Evolutionary conservation across 2,329 filamentous ascomycete species (phyloP).

Genomic region (Tolypocladium amazonense): DNA sequence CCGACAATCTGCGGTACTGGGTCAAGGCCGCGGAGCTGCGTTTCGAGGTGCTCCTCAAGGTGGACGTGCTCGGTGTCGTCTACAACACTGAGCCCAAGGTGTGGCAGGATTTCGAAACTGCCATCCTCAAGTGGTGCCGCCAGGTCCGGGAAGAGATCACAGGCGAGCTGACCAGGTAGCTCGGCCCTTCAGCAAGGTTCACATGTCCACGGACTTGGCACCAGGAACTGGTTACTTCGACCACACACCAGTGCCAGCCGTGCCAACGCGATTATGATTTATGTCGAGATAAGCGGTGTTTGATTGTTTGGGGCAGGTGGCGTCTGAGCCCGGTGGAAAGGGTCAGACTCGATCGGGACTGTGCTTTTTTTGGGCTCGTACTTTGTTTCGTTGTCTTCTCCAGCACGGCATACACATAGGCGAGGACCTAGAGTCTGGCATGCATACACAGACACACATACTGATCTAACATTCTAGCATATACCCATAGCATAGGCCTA

Average conservation of each 20-base stretch:
- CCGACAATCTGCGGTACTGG: constrained; percentile 94
- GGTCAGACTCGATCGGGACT: not conserved
- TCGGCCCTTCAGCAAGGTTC: not conserved
- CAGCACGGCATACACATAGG: not conserved
- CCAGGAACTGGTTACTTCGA: constrained; percentile 81
- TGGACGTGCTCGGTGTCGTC: constrained; percentile 81
- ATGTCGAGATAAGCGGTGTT: constrained; percentile 4
- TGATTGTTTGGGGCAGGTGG: not conserved
- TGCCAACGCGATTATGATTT: constrained; percentile 2
- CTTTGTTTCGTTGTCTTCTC: constrained; percentile 6
- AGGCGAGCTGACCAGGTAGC: constrained; percentile 41
- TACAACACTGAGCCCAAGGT: constrained; percentile 58
- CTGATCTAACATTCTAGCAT: constrained; percentile 20
- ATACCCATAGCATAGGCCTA: constrained; percentile 24
- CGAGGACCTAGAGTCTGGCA: not conserved
- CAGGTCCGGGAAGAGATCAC: constrained; percentile 76
- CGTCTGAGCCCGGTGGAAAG: not conserved
- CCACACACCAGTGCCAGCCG: constrained; percentile 60
- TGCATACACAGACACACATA: constrained; percentile 3
- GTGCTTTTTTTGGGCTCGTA: not conserved
- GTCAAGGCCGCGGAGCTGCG: constrained; percentile 89
- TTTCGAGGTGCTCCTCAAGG: constrained; percentile 75
- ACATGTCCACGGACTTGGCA: constrained; percentile 88
- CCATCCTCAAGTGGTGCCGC: constrained; percentile 73
- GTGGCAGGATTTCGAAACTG: constrained; percentile 76